phyloP scores from a whole-genome alignment of 768 basidiomycete genomes.

The Cystobasidium tubakii region DNA sequence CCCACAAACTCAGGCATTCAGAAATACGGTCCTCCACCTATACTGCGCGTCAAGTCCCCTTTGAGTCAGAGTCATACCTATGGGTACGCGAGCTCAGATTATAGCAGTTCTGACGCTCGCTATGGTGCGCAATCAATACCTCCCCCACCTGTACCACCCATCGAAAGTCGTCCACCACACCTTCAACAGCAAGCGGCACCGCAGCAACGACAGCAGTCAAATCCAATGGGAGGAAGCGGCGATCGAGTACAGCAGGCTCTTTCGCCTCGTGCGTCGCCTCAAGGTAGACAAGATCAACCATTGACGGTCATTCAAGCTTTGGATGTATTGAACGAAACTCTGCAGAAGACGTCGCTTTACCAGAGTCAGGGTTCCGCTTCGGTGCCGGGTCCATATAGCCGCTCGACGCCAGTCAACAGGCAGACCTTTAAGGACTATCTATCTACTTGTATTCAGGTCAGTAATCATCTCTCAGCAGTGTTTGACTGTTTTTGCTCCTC shows the following conservation, averaged over 20 bases:
- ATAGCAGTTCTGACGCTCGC: not conserved
- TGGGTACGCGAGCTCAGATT: constrained; percentile 4
- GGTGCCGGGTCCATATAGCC: not conserved
- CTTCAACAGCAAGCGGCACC: not conserved
- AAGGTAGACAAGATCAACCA: not conserved
- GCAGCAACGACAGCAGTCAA: not conserved
- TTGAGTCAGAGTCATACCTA: constrained; percentile 6
- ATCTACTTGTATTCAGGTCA: constrained; percentile 2
- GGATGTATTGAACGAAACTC: constrained; percentile 1
- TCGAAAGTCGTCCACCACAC: constrained; percentile 14
- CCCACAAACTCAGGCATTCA: not conserved
- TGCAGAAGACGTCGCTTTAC: not conserved
- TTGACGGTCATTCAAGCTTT: not conserved
- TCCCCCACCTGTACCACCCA: constrained; percentile 23
- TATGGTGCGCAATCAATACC: constrained; percentile 24
- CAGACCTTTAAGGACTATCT: constrained; percentile 10
- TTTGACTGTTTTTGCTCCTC: not conserved
- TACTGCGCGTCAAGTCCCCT: constrained; percentile 15
- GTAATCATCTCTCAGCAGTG: not conserved
- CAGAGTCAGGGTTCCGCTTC: not conserved
- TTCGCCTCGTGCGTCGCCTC: not conserved
- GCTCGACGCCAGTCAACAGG: not conserved
- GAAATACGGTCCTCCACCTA: constrained; percentile 6
- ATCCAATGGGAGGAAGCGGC: not conserved
- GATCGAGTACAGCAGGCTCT: constrained; percentile 2